A percentile compares a stretch with the other conserved stretches of the same genome.
phyloP scores from a whole-genome alignment of 768 basidiomycete genomes.

The Agaricus sinodeliciosus region DNA sequence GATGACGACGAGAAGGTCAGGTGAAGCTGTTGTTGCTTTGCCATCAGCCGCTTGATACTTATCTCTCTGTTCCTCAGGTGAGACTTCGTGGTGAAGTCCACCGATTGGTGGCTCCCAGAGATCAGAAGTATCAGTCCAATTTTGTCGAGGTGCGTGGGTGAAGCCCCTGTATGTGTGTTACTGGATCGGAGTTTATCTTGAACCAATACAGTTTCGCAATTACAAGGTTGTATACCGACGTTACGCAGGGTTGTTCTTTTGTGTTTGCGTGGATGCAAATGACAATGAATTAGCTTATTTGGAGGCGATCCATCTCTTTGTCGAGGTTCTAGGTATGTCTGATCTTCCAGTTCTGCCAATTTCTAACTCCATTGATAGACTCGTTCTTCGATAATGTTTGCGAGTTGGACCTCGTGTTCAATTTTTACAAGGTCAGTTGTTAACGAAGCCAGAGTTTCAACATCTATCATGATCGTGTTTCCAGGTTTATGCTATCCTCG shows the following conservation, averaged over 20 bases:
- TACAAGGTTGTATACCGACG: conserved; percentile 97
- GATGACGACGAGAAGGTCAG: conserved; percentile 97
- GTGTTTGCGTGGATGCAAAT: conserved; percentile 94
- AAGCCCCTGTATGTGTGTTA: not conserved
- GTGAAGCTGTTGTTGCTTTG: not conserved
- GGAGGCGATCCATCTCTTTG: conserved; percentile 97
- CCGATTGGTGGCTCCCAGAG: conserved; percentile 88
- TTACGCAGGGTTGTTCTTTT: conserved; percentile 97
- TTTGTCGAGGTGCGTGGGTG: conserved; percentile 84
- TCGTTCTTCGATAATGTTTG: conserved; percentile 99
- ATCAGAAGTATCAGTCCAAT: conserved; percentile 99
- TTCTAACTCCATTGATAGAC: conserved; percentile 39
- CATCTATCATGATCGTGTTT: not conserved
- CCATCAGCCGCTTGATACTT: not conserved
- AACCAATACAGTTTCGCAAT: conserved; percentile 73
- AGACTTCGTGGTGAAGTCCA: conserved; percentile 95
- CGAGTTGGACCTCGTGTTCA: conserved; percentile 96
- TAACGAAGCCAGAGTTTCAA: no score
- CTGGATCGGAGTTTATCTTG: conserved; percentile 5
- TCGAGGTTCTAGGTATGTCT: conserved; percentile 86
- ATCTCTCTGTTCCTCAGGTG: conserved; percentile 44
- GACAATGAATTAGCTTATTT: conserved; percentile 97
- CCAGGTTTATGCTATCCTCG: conserved; percentile 95
- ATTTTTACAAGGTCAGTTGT: conserved; percentile 84
- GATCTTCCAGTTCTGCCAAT: not conserved